Evolutionary conservation across 805 yeast genomes (phyloP).

Genomic region (Dipodascus albidus): DNA sequence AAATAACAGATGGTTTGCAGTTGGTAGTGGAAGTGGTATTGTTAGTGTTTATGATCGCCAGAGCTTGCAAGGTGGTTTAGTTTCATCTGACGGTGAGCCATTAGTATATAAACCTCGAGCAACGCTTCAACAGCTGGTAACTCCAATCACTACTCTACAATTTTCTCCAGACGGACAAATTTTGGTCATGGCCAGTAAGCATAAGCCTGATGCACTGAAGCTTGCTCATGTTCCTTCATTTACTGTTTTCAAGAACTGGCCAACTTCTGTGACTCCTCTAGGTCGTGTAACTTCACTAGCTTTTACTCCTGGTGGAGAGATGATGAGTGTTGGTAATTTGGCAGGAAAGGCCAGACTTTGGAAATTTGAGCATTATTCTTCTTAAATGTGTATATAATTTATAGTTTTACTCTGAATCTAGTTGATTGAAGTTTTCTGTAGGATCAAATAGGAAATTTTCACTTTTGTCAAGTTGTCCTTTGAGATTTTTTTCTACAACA

Average conservation of each 20-base stretch:
- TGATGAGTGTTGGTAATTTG: slow-evolving; percentile 83
- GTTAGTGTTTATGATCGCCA: slow-evolving; percentile 73
- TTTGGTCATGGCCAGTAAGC: slow-evolving; percentile 74
- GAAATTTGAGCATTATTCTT: slow-evolving; percentile 65
- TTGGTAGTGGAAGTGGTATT: slow-evolving; percentile 82
- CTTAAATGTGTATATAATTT: background rate
- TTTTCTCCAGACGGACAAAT: slow-evolving; percentile 87
- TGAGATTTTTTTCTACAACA: background rate
- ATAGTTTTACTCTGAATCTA: background rate
- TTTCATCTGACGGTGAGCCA: slow-evolving; percentile 21
- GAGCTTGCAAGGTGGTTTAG: slow-evolving; percentile 15
- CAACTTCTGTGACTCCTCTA: slow-evolving; percentile 90
- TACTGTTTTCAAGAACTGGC: slow-evolving; percentile 89
- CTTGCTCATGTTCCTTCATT: slow-evolving; percentile 82
- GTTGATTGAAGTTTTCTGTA: no score
- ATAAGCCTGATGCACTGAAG: slow-evolving; percentile 74
- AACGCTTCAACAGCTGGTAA: slow-evolving; percentile 66
- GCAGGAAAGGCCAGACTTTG: slow-evolving; percentile 84
- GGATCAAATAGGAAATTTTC: background rate
- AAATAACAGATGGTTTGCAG: slow-evolving; percentile 69
- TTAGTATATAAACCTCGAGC: slow-evolving; percentile 41
- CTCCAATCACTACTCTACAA: slow-evolving; percentile 59
- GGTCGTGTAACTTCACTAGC: slow-evolving; percentile 81
- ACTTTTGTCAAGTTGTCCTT: background rate
- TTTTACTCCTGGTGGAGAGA: slow-evolving; percentile 71